A percentile compares a stretch with the other conserved stretches of the same genome.
These are phyloP conservation scores for Fusarium sp. DNA, from an alignment of 2,329 filamentous ascomycete species.

Conservation along the genomic window DNA sequence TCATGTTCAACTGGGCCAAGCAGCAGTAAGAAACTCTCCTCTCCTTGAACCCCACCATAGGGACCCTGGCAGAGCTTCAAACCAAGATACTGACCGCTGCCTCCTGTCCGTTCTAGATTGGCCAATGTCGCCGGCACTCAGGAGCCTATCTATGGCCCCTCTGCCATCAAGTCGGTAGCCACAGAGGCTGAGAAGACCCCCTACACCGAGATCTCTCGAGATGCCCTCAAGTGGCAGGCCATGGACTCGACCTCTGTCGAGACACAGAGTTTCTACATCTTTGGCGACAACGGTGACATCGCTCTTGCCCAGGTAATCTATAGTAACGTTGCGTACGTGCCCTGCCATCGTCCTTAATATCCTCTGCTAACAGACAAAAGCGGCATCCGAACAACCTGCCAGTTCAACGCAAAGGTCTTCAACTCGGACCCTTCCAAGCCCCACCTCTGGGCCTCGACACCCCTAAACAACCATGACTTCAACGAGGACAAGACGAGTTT, in stretches of 20 bases:
- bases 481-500: slow-evolving; percentile 85
- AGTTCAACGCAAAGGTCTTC: slow-evolving; percentile 96
- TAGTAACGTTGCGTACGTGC: slow-evolving; percentile 89
- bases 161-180: slow-evolving; percentile 86
- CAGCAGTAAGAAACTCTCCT: slow-evolving; percentile 72
- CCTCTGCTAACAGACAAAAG: slow-evolving; percentile 58
- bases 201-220: slow-evolving; percentile 80
- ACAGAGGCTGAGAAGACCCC: slow-evolving; percentile 81
- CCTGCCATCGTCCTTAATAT: neutral
- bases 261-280: slow-evolving; percentile 94
- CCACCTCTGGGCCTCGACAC: slow-evolving; percentile 85
- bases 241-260: slow-evolving; percentile 90
- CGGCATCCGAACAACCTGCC: slow-evolving; percentile 87
- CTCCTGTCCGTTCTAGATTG: slow-evolving; percentile 57
- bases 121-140: slow-evolving; percentile 91
- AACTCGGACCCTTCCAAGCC: slow-evolving; percentile 77
- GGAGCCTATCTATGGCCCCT: slow-evolving; percentile 93
- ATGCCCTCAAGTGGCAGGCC: slow-evolving; percentile 84
- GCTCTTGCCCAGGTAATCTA: slow-evolving; percentile 93
- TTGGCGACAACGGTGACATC: slow-evolving; percentile 79
- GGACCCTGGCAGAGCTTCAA: slow-evolving; percentile 13
- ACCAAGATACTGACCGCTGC: slow-evolving; percentile 37
- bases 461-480: slow-evolving; percentile 82
- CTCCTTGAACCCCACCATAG: slow-evolving; percentile 23
- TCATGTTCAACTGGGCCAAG: slow-evolving; percentile 95